Conservation (phyloP, 148 eudicot genomes). For the Arctostaphylos glauca region DNA sequence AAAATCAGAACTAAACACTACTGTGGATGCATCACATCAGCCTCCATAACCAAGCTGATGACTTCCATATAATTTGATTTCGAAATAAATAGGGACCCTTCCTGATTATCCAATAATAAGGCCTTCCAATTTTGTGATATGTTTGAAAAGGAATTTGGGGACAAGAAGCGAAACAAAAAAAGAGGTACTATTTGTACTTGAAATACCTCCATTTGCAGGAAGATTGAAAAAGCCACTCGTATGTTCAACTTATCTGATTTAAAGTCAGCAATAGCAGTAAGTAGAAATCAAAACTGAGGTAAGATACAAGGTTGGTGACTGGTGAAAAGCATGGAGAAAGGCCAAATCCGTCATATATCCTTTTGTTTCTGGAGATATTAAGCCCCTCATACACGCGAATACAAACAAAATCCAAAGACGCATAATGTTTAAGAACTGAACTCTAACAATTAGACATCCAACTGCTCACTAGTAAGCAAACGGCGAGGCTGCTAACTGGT, state of each 20-base stretch:
- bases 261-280: not conserved
- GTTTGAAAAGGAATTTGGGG: not conserved
- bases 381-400: no score
- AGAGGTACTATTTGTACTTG: not conserved
- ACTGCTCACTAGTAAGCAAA: no score
- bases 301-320: no score
- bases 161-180: not conserved
- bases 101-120: not conserved
- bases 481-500: no score
- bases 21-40: not conserved
- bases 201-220: not conserved
- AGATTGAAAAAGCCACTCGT: conserved; percentile 6
- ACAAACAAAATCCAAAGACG: no score
- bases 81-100: not conserved
- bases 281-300: not conserved
- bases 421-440: no score
- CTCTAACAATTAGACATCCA: no score
- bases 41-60: not conserved
- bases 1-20: not conserved
- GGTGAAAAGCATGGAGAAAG: no score
- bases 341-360: no score
- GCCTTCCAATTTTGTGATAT: not conserved
- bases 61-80: not conserved
- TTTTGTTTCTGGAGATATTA: no score
- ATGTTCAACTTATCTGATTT: not conserved